phyloP scores from a whole-genome alignment of 2,329 filamentous ascomycete genomes.

The Aspergillus pseudotamarii region DNA sequence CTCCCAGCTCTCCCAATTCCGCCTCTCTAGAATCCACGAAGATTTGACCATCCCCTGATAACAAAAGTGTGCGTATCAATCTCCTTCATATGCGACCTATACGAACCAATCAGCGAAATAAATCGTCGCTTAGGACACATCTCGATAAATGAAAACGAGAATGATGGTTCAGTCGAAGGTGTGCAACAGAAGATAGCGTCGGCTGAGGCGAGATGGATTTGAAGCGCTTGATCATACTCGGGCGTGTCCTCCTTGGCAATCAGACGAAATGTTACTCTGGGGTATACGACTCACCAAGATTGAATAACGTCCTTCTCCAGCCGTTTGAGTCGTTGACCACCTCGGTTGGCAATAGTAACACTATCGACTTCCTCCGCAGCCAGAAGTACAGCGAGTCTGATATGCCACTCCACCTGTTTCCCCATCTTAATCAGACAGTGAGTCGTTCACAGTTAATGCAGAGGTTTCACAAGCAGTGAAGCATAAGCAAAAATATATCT shows the following conservation, averaged over 20 bases:
- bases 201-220: conserved; percentile 32
- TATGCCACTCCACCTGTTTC: conserved; percentile 55
- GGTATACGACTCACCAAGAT: conserved; percentile 40
- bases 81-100: conserved; percentile 57
- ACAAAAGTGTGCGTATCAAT: conserved; percentile 49
- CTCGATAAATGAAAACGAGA: conserved; percentile 41
- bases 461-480: too few relatives aligned
- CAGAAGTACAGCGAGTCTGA: conserved; percentile 55
- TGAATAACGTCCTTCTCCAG: conserved; percentile 29
- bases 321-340: conserved; percentile 61
- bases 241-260: conserved; percentile 62
- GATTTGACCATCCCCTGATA: conserved; percentile 64
- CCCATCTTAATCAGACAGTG: conserved; percentile 24
- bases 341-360: conserved; percentile 73
- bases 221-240: conserved; percentile 38
- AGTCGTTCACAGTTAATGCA: too few relatives aligned
- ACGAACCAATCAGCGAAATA: conserved; percentile 58
- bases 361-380: conserved; percentile 52
- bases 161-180: conserved; percentile 49
- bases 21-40: conserved; percentile 63
- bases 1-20: conserved; percentile 51
- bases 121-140: conserved; percentile 42
- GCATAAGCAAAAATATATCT: too few relatives aligned
- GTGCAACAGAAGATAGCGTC: conserved; percentile 55
- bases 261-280: conserved; percentile 32